These are phyloP conservation scores for Cenococcum geophilum DNA, from an alignment of 495 filamentous ascomycete species.

Conservation along the genomic window DNA sequence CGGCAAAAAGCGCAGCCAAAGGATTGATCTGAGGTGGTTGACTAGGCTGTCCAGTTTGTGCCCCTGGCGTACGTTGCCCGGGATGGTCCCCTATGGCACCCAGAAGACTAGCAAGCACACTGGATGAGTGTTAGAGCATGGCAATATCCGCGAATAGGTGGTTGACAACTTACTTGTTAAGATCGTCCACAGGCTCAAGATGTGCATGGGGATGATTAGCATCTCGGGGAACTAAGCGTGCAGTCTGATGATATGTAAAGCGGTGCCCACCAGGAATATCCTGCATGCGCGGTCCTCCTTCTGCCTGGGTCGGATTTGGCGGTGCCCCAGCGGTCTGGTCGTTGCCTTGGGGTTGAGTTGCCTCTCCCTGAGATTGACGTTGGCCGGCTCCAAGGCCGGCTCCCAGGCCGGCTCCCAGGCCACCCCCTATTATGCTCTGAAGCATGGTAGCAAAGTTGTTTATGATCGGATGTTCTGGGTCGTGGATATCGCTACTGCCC, in stretches of 20 bases:
- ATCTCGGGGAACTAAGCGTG: slow-evolving; percentile 33
- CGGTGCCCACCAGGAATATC: slow-evolving; percentile 10
- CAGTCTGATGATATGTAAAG: slow-evolving; percentile 21
- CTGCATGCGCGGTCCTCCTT: slow-evolving; percentile 6
- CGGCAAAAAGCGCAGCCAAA: slow-evolving; percentile 40
- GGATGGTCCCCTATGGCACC: neutral
- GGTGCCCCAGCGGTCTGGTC: neutral
- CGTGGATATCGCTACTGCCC: slow-evolving; percentile 24
- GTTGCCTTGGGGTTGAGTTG: neutral
- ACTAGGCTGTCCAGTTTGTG: neutral
- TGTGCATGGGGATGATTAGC: slow-evolving; percentile 30
- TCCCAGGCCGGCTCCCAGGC: neutral
- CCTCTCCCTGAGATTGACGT: neutral
- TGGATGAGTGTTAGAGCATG: neutral
- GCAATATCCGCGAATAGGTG: neutral
- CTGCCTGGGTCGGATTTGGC: neutral
- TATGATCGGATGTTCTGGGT: slow-evolving; percentile 9
- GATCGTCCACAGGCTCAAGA: slow-evolving; percentile 26
- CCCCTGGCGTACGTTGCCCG: neutral
- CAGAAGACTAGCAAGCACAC: neutral
- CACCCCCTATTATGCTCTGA: slow-evolving; percentile 17
- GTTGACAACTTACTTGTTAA: slow-evolving; percentile 23
- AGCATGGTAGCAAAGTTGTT: slow-evolving; percentile 21
- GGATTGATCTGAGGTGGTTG: slow-evolving; percentile 24
- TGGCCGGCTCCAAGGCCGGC: slow-evolving; percentile 9